Evolutionary conservation across 1,284 basidiomycete genomes (phyloP), one percentile per base, ranked within the genome.

Genomic region (Boletus chippewaensis): DNA sequence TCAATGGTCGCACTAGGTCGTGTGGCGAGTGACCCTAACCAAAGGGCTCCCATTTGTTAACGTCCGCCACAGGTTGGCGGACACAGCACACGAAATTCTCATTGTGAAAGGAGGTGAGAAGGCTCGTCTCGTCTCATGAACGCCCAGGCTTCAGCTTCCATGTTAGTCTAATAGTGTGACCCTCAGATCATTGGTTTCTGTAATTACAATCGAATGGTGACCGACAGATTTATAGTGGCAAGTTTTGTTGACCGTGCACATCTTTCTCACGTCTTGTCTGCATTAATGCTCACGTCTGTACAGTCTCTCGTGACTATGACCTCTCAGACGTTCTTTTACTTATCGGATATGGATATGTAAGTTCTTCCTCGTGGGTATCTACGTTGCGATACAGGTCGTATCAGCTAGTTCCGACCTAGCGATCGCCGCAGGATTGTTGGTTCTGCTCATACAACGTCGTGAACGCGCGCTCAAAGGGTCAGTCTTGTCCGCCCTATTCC

Each of bases 321-420:
- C 3, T 41, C 44, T 2, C 52, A 52, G 16, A 20, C 24, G 13
- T 53, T 52, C 39, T 53, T 18, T 52, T 35, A 52, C 50, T 13
- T 42, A 34, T 32, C 40, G 52, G 15, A 39, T 53, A 34, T 52
- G 50, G 44, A 57, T 5, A 35, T 52, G 54, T 50, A 16, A 10
- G 47, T 39, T 15, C 28, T 54, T 45, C 26, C 6, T 22, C 20
- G 31, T 26, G 18, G 9, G 1, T 13, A 18, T 55, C 32, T 55
- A 40, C n/a, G 40, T 29, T 2, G 28, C 29, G 11, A 28, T 43
- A 20, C 53, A 29, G 16, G 42, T 40, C 4, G 44, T 45, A 5
- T 22, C 36, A 20, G 54, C 53, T 7, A 34, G 9, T 20, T 40
- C 46, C 0, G 53, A 56, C 28, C 22, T 18, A 18, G 2, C 18